Percentiles rank a stretch among this genome's conserved stretches.
Evolutionary conservation across 345 rosid genomes (phyloP).

Genomic region (Sonneratia alba): DNA sequence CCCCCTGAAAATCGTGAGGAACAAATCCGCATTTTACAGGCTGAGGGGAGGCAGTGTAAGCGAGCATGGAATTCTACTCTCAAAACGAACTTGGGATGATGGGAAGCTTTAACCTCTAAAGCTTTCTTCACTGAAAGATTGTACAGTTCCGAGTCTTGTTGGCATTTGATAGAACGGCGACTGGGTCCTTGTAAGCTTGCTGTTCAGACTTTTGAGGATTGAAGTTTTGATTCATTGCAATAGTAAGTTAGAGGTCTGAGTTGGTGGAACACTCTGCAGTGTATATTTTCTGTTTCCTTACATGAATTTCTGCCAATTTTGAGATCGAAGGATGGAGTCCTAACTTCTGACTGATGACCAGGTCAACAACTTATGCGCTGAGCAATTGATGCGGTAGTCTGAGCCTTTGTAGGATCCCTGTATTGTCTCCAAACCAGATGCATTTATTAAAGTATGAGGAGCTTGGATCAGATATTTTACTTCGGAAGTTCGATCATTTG

Average conservation of each 20-base stretch:
- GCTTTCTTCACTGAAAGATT: neutral
- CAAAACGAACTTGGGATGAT: conserved; percentile 34
- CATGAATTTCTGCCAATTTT: conserved; percentile 1
- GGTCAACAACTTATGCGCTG: neutral
- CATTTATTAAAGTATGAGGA: too few species aligned
- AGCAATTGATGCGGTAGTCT: too few species aligned
- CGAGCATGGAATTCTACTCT: conserved; percentile 71
- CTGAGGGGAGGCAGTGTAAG: conserved; percentile 91
- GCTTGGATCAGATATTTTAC: too few species aligned
- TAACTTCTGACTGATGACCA: neutral
- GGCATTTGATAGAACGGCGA: neutral
- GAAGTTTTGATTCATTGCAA: conserved; percentile 5
- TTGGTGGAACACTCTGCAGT: neutral
- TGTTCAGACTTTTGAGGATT: neutral
- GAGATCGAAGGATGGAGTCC: neutral
- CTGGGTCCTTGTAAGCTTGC: neutral
- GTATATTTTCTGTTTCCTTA: conserved; percentile 1
- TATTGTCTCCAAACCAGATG: neutral
- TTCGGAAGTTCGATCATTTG: too few species aligned
- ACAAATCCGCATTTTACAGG: conserved; percentile 57
- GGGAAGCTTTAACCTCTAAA: conserved; percentile 2
- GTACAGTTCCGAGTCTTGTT: neutral
- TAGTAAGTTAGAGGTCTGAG: conserved; percentile 3
- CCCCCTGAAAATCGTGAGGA: conserved; percentile 66
- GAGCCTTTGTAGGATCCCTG: neutral